These are phyloP conservation scores for Paramecium sexaurelia DNA, from an alignment of 73 alveolate species.

Conservation along the genomic window DNA sequence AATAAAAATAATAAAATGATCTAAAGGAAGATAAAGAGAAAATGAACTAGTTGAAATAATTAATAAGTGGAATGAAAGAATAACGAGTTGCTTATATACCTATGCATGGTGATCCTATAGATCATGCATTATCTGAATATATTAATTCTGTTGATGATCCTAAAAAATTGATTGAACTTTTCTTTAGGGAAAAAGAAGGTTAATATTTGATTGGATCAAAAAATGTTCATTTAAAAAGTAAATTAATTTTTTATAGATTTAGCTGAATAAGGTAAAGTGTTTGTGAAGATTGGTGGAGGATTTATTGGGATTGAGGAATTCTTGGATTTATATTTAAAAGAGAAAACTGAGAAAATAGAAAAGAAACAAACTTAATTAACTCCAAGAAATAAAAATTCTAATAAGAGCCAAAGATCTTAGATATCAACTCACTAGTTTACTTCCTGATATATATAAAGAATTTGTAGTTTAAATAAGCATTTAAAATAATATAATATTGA, in stretches of 20 bases:
- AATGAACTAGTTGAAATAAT: not conserved
- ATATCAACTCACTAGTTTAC: not conserved
- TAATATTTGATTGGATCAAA: slow-evolving; percentile 45
- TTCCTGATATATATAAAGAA: not conserved
- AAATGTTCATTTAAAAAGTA: slow-evolving; percentile 23
- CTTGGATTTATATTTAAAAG: not conserved
- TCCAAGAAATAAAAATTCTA: not conserved
- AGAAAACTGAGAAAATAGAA: not conserved
- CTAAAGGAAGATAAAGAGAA: not conserved
- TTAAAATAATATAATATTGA: no score
- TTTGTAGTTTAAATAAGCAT: no score
- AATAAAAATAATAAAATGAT: not conserved
- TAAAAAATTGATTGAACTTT: not conserved
- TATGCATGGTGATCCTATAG: slow-evolving; percentile 75
- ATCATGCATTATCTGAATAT: slow-evolving; percentile 67
- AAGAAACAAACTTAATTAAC: not conserved
- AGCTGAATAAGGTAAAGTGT: slow-evolving; percentile 47
- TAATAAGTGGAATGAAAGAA: slow-evolving; percentile 49
- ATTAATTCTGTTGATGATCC: slow-evolving; percentile 59
- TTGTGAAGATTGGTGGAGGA: slow-evolving; percentile 38
- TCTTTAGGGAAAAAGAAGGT: slow-evolving; percentile 55
- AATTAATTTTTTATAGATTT: not conserved
- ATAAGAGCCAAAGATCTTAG: slow-evolving; percentile 12
- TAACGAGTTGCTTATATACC: slow-evolving; percentile 63
- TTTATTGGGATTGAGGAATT: slow-evolving; percentile 31